Percentiles rank a stretch among this genome's conserved stretches.
These are phyloP conservation scores for Pneumocystis wakefieldiae DNA, from an alignment of 1,139 yeast genomes.

Conservation along the genomic window DNA sequence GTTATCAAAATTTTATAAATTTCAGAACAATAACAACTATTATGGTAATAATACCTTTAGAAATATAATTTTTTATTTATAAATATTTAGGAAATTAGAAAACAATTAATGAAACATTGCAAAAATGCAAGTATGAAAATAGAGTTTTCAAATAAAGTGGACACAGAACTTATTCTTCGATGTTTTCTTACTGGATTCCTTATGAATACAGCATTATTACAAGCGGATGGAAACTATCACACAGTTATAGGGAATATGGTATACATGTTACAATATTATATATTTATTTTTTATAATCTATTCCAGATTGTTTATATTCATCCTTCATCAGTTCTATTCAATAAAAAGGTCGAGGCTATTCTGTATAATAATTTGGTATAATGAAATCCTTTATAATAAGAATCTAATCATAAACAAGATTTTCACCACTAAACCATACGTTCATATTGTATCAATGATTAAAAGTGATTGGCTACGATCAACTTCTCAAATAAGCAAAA, in stretches of 20 bases:
- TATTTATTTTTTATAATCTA: constrained; percentile 18
- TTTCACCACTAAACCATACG: constrained; percentile 75
- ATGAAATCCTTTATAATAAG: not conserved
- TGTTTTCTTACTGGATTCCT: constrained; percentile 65
- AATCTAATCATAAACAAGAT: not conserved
- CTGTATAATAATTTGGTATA: constrained; percentile 91
- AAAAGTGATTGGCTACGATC: constrained; percentile 79
- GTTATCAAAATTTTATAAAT: constrained; percentile 60
- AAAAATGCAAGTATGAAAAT: constrained; percentile 23
- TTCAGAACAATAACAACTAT: constrained; percentile 50
- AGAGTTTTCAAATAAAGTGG: constrained; percentile 13
- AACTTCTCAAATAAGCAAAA: constrained; percentile 34
- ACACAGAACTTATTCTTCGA: constrained; percentile 46
- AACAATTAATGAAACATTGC: constrained; percentile 66
- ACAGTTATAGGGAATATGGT: constrained; percentile 51
- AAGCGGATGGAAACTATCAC: constrained; percentile 86
- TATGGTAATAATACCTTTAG: not conserved
- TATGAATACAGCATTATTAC: constrained; percentile 78
- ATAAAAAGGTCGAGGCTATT: constrained; percentile 66
- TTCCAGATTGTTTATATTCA: constrained; percentile 59
- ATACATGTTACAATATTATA: not conserved
- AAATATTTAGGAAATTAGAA: constrained; percentile 38
- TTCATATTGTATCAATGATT: constrained; percentile 72
- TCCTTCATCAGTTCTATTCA: constrained; percentile 82
- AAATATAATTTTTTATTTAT: not conserved